phyloP scores from a whole-genome alignment of 2,329 filamentous ascomycete genomes.

The Cryphonectria carpinicola region DNA sequence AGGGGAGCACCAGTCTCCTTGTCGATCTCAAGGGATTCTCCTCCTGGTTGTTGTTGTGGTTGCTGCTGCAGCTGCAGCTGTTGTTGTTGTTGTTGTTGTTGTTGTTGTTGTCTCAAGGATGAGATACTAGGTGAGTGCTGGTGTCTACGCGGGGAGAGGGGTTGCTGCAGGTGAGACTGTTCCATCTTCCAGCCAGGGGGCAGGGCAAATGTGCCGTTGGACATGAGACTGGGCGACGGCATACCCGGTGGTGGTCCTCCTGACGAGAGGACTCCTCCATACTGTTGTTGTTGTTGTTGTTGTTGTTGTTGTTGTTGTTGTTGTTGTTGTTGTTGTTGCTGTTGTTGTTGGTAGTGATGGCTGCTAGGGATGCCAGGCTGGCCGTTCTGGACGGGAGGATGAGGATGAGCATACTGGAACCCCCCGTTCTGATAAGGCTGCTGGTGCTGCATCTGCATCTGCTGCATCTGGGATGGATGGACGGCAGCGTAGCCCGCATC shows the following conservation, averaged over 20 bases:
- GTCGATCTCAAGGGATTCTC: constrained; percentile 47
- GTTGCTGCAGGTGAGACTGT: constrained; percentile 58
- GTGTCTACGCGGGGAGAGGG: constrained; percentile 47
- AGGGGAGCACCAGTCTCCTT: constrained; percentile 53
- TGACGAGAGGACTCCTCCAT: constrained; percentile 15
- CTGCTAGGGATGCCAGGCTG: neutral
- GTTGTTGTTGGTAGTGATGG: constrained; percentile 14
- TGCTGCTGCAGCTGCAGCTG: constrained; percentile 35
- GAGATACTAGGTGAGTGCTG: constrained; percentile 39
- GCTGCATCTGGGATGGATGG: constrained; percentile 20
- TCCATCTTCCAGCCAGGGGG: constrained; percentile 56
- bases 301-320: constrained; percentile 9
- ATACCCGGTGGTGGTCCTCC: constrained; percentile 34
- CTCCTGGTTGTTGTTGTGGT: constrained; percentile 29
- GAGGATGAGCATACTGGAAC: constrained; percentile 8
- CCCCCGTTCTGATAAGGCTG: constrained; percentile 17
- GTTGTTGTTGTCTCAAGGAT: constrained; percentile 35
- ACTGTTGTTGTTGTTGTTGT: constrained; percentile 18
- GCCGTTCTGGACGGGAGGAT: neutral
- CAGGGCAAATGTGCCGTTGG: constrained; percentile 44
- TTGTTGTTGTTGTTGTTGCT: constrained; percentile 14
- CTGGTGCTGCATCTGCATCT: neutral
- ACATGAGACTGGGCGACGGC: constrained; percentile 26
- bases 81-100: constrained; percentile 38
- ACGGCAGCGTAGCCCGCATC: constrained; percentile 20